Evolutionary conservation across 2,329 filamentous ascomycete species (phyloP), one percentile per base, ranked within the genome.

Genomic region (Triangularia verruculosa): DNA sequence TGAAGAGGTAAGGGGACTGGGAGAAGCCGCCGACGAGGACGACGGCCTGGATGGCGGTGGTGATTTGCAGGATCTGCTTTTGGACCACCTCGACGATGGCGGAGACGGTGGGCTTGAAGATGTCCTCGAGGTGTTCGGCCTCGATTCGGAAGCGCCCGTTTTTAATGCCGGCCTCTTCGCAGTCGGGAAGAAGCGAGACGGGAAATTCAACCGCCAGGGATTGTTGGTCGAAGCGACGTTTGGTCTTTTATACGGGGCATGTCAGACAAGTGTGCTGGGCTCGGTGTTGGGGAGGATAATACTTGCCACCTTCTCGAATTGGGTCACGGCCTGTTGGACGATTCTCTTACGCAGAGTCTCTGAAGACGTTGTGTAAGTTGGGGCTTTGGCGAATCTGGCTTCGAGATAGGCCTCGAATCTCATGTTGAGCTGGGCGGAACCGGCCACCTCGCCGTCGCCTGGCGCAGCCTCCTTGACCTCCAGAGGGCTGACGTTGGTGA

Each of bases 11-110:
- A 22, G 73, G 74, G 17, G 77, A 81, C 47, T 78, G 75, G 2
- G 81, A 79, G 61, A 83, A 83, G 0, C 81, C 81, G 17, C 80
- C 81, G 12, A 83, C 80, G 4, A 83, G 74, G 3, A 83, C 72
- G 3, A 83, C 76, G 13, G 78, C 79, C 43, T 77, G 75, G 55
- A 82, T 76, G 4, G 79, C 75, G 2, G 76, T 76, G 2, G 77
- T 71, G n/a, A 78, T 74, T 20, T 79, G 73, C 1, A 72, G 67
- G 59, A 82, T 74, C 73, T 83, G 75, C 68, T 79, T 68, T 70
- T 79, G 77, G 54, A 82, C 77, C 6, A 79, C 67, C 25, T 76
- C 71, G 64, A 80, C 76, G 34, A 82, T 78, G 60, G 79, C 74
- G 13, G 76, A 66, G 1, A 83, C 73, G 8, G 81, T 75, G 1